These are phyloP conservation scores for Claviceps capensis DNA, from an alignment of 2,329 filamentous ascomycete genomes.

Conservation along the genomic window DNA sequence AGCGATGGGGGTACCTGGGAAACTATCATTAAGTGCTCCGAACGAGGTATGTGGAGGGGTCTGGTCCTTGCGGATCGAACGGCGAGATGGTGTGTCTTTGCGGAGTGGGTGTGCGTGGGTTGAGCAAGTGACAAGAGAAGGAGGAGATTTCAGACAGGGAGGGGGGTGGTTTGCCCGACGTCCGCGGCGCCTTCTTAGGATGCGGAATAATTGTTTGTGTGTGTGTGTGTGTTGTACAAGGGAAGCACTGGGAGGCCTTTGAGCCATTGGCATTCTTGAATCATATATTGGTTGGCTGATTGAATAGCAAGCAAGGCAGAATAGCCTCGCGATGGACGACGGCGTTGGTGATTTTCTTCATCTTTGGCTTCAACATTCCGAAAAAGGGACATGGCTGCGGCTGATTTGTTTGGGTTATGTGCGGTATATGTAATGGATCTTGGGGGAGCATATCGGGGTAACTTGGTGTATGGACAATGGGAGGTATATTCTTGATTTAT, in stretches of 20 bases:
- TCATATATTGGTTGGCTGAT: too few relatives aligned
- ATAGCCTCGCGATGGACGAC: neutral
- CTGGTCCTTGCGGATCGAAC: constrained; percentile 72
- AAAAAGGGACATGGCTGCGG: too few relatives aligned
- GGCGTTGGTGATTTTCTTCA: neutral
- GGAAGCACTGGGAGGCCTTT: too few relatives aligned
- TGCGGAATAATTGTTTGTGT: too few relatives aligned
- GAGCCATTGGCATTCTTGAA: too few relatives aligned
- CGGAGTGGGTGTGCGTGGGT: constrained; percentile 59
- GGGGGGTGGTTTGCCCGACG: too few relatives aligned
- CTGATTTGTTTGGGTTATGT: neutral
- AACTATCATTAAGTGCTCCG: constrained; percentile 81
- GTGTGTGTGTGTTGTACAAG: too few relatives aligned
- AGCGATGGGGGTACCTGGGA: constrained; percentile 71
- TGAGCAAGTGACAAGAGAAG: constrained; percentile 15
- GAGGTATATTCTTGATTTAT: neutral
- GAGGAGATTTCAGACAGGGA: neutral
- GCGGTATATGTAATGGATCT: neutral
- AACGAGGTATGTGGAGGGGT: constrained; percentile 68
- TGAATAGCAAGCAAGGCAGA: too few relatives aligned
- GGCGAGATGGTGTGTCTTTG: constrained; percentile 84
- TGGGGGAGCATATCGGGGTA: neutral
- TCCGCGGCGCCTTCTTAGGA: too few relatives aligned
- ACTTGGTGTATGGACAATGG: constrained; percentile 1
- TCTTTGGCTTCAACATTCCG: too few relatives aligned